A percentile compares a stretch with the other conserved stretches of the same genome.
These are phyloP conservation scores for Parathielavia appendiculata DNA, from an alignment of 495 filamentous ascomycete species.

Conservation along the genomic window DNA sequence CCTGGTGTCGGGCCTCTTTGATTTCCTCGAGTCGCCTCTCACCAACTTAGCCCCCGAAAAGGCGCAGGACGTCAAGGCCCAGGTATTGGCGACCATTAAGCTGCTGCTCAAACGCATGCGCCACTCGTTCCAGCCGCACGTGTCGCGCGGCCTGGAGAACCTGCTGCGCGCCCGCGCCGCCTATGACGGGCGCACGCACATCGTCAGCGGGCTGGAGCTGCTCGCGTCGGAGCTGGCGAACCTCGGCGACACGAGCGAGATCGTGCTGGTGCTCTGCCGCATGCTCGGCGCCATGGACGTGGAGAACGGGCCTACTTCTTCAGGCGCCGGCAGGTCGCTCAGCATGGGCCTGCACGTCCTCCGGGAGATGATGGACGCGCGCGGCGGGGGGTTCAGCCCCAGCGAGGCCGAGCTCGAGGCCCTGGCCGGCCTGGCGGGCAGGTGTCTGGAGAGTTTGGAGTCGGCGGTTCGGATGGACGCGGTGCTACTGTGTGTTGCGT, in stretches of 20 bases:
- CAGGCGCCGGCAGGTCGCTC: conserved; percentile 27
- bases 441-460: conserved; percentile 64
- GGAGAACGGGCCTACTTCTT: conserved; percentile 13
- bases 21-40: conserved; percentile 61
- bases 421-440: conserved; percentile 52
- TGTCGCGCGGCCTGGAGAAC: conserved; percentile 59
- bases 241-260: conserved; percentile 48
- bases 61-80: conserved; percentile 71
- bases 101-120: conserved; percentile 65
- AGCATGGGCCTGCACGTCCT: conserved; percentile 61
- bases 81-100: conserved; percentile 75
- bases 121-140: conserved; percentile 58
- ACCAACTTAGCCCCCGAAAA: conserved; percentile 46
- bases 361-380: conserved; percentile 45
- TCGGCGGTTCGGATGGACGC: conserved; percentile 75
- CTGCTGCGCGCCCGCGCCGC: conserved; percentile 62
- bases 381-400: conserved; percentile 36
- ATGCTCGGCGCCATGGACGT: conserved; percentile 37
- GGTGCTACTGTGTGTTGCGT: conserved; percentile 66
- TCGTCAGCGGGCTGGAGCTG: conserved; percentile 51
- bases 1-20: conserved; percentile 66
- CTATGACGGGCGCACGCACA: conserved; percentile 50
- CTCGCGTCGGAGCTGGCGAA: conserved; percentile 48
- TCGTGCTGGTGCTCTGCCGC: conserved; percentile 41
- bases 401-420: conserved; percentile 40